phyloP scores from a whole-genome alignment of 495 filamentous ascomycete species.

The Paragyromitra xinjiangensis region DNA sequence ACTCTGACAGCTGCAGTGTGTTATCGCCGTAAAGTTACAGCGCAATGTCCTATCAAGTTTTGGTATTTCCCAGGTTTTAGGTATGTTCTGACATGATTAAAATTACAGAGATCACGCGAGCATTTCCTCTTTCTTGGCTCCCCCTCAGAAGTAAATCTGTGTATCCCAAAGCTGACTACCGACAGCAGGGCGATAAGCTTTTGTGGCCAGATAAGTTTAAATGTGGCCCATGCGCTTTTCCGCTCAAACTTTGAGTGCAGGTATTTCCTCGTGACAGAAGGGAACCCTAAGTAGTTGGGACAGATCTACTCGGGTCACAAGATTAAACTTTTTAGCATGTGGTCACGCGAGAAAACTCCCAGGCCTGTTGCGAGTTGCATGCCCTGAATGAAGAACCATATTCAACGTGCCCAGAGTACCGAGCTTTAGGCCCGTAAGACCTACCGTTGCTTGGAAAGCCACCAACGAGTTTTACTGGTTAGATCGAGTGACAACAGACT shows the following conservation, averaged over 20 bases:
- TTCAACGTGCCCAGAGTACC: too few species aligned
- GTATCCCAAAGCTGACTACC: background rate
- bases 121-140: background rate
- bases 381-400: background rate
- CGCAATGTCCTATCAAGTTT: background rate
- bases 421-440: too few species aligned
- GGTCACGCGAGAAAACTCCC: background rate
- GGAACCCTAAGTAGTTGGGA: background rate
- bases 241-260: background rate
- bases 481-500: too few species aligned
- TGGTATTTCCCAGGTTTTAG: background rate
- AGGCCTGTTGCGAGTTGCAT: background rate
- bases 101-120: background rate
- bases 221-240: background rate
- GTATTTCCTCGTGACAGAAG: background rate
- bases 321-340: constrained; percentile 12
- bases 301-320: constrained; percentile 3
- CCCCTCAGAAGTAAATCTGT: background rate
- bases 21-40: background rate
- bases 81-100: background rate
- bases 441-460: too few species aligned
- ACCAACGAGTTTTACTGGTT: too few species aligned
- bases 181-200: background rate
- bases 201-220: background rate
- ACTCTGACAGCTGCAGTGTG: background rate